Conservation (phyloP, 2,329 filamentous ascomycete species). For the Dothistroma pini region DNA sequence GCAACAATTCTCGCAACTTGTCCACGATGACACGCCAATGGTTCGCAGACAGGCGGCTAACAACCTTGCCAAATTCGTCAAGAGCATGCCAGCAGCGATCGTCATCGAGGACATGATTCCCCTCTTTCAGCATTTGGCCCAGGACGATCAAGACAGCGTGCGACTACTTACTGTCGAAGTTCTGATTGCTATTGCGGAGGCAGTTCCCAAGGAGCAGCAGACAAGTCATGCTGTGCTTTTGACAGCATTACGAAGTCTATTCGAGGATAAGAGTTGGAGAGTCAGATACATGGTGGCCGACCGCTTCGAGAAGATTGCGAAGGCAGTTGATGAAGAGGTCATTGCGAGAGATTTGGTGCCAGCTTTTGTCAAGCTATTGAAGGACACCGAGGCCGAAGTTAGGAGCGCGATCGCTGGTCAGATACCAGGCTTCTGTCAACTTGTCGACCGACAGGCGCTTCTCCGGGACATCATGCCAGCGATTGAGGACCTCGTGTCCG, state of each 20-base stretch:
- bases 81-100: conserved; percentile 86
- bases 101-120: conserved; percentile 99
- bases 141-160: conserved; percentile 97
- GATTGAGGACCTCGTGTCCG: conserved; percentile 92
- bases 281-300: conserved; percentile 99
- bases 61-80: conserved; percentile 95
- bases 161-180: conserved; percentile 94
- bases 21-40: conserved; percentile 99
- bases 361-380: conserved; percentile 94
- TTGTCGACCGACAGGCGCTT: conserved; percentile 82
- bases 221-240: conserved; percentile 91
- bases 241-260: conserved; percentile 83
- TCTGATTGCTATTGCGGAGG: conserved; percentile 92
- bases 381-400: conserved; percentile 97
- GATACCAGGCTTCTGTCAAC: conserved; percentile 91
- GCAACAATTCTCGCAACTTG: conserved; percentile 85
- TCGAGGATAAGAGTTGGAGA: conserved; percentile 99
- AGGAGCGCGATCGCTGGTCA: conserved; percentile 95
- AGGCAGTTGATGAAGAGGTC: conserved; percentile 96
- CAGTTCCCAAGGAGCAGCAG: conserved; percentile 97
- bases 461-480: conserved; percentile 96
- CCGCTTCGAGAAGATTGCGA: conserved; percentile 98
- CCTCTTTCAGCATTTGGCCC: conserved; percentile 92
- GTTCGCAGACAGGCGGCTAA: conserved; percentile 94
- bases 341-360: conserved; percentile 90